These are phyloP conservation scores for Colletotrichum eleusines DNA, from an alignment of 2,329 filamentous ascomycete species.

Conservation along the genomic window DNA sequence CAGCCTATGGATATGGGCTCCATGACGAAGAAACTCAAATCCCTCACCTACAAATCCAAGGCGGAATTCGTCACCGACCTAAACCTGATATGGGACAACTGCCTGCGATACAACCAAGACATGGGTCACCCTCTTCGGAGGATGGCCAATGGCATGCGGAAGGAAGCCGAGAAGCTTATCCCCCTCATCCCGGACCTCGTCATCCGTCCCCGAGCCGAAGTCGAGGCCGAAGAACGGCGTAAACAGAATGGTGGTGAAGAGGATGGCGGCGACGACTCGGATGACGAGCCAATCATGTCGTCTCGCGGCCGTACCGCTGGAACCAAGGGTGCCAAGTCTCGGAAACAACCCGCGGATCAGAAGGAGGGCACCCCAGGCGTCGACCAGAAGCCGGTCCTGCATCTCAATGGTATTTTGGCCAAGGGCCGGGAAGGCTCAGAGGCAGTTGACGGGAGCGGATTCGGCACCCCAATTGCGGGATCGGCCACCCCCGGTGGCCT, in stretches of 20 bases:
- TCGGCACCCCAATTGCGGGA: conserved; percentile 82
- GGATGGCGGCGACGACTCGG: conserved; percentile 89
- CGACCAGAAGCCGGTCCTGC: conserved; percentile 79
- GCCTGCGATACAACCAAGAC: conserved; percentile 93
- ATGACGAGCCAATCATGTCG: conserved; percentile 98
- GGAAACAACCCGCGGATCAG: conserved; percentile 78
- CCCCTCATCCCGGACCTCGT: conserved; percentile 93
- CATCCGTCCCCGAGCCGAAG: conserved; percentile 91
- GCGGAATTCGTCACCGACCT: conserved; percentile 94
- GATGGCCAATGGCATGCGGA: conserved; percentile 96
- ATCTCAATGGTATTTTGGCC: conserved; percentile 73
- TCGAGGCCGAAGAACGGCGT: conserved; percentile 87
- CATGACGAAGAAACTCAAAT: conserved; percentile 98
- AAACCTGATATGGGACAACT: conserved; percentile 97
- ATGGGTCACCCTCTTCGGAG: conserved; percentile 88
- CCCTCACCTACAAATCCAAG: conserved; percentile 85
- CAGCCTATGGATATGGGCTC: conserved; percentile 97
- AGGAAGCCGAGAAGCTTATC: conserved; percentile 96
- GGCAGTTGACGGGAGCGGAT: conserved; percentile 82
- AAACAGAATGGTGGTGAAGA: conserved; percentile 88
- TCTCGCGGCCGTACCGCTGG: conserved; percentile 91
- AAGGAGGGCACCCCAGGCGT: conserved; percentile 83
- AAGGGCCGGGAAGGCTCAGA: conserved; percentile 82
- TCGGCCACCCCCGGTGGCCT: conserved; percentile 81
- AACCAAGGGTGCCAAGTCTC: conserved; percentile 81